These are phyloP conservation scores for Hura crepitans DNA, from an alignment of 441 rosid genomes.

Conservation along the genomic window DNA sequence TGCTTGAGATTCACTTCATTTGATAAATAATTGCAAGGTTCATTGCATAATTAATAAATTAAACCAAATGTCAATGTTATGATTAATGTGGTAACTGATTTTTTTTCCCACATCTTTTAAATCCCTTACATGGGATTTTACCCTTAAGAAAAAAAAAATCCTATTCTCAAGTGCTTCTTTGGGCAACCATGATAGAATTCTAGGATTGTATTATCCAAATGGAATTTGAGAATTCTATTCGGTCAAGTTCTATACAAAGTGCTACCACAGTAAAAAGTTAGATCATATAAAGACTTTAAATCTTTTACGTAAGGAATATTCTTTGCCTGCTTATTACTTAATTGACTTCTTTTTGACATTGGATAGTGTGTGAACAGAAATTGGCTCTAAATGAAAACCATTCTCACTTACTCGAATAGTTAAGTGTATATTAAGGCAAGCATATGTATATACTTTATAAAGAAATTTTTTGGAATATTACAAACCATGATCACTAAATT, in stretches of 20 bases:
- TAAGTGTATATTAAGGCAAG: no score
- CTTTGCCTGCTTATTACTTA: background rate
- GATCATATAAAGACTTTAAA: background rate
- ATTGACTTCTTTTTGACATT: no score
- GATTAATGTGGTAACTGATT: background rate
- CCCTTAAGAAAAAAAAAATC: background rate
- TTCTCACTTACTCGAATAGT: no score
- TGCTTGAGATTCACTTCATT: slow-evolving; percentile 15
- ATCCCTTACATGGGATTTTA: background rate
- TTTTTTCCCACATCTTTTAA: background rate
- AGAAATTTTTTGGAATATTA: no score
- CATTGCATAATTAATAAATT: slow-evolving; percentile 15
- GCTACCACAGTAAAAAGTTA: background rate
- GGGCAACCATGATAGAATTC: background rate
- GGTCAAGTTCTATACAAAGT: background rate
- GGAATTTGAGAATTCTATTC: background rate
- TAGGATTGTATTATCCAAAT: background rate
- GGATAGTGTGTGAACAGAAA: no score
- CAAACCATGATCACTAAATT: no score
- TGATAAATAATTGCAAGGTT: slow-evolving; percentile 13
- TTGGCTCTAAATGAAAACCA: no score
- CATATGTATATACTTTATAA: no score
- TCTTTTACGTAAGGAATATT: background rate
- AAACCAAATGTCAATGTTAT: background rate
- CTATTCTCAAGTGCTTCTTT: background rate